A percentile compares a stretch with the other conserved stretches of the same genome.
Evolutionary conservation across 2,329 filamentous ascomycete genomes (phyloP).

Genomic region (Ophiostoma tasmaniense): DNA sequence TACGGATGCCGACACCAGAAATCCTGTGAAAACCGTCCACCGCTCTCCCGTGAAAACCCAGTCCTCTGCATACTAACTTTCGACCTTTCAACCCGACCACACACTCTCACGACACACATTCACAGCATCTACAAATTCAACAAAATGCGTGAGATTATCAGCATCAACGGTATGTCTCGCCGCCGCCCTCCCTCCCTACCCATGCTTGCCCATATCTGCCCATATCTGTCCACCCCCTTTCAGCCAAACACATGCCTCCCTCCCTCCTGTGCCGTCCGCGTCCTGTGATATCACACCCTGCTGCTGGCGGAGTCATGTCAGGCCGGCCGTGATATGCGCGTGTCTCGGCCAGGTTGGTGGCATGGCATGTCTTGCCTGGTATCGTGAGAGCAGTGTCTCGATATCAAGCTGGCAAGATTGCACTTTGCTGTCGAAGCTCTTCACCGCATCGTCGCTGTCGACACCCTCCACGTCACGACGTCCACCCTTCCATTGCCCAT

Average conservation of each 20-base stretch:
- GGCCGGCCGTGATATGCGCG: constrained; percentile 1
- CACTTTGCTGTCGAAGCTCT: background rate
- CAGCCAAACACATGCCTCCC: background rate
- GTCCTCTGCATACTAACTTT: constrained; percentile 11
- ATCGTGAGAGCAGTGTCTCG: background rate
- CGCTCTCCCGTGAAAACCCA: constrained; percentile 11
- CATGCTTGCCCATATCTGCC: constrained; percentile 17
- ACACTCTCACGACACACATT: constrained; percentile 8
- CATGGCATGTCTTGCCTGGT: background rate
- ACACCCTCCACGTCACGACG: background rate
- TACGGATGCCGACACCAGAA: constrained; percentile 12
- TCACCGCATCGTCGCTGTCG: background rate
- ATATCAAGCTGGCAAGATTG: background rate
- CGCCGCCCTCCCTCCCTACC: background rate
- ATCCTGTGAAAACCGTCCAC: constrained; percentile 12
- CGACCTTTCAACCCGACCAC: constrained; percentile 4
- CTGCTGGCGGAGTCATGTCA: background rate
- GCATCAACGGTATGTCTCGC: constrained; percentile 77
- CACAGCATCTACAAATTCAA: constrained; percentile 22
- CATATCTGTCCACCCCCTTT: background rate
- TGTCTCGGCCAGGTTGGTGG: background rate
- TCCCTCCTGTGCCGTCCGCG: no score
- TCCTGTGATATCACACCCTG: background rate
- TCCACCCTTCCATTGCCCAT: background rate
- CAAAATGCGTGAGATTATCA: constrained; percentile 99